phyloP scores from a whole-genome alignment of 164 flowering plant species.

The Echeveria elegans region DNA sequence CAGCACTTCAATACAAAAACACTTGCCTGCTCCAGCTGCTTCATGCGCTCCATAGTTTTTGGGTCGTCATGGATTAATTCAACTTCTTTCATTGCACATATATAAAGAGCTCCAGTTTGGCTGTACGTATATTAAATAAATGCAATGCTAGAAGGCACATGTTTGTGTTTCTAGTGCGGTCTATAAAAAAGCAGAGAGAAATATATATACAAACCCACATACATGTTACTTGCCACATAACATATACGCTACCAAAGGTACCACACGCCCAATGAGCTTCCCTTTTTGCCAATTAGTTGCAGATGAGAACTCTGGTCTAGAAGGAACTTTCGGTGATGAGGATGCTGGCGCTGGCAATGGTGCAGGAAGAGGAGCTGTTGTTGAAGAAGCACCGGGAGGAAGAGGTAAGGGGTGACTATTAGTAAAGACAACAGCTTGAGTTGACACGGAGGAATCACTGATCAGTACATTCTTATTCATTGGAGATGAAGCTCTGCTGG shows the following conservation, averaged over 20 bases:
- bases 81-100: constrained; percentile 95
- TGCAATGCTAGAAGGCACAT: not conserved
- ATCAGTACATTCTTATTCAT: constrained; percentile 29
- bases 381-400: constrained; percentile 42
- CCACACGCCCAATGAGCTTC: constrained; percentile 84
- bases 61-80: constrained; percentile 70
- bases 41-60: constrained; percentile 61
- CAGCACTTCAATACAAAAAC: no score
- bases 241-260: constrained; percentile 91
- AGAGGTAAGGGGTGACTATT: constrained; percentile 66
- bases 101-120: constrained; percentile 75
- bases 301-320: constrained; percentile 22
- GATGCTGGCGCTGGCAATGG: constrained; percentile 1
- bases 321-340: constrained; percentile 10
- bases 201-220: constrained; percentile 8
- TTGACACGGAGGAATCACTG: constrained; percentile 20
- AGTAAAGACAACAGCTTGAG: constrained; percentile 19
- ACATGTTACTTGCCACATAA: constrained; percentile 69
- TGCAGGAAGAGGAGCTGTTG: not conserved
- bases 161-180: not conserved
- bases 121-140: constrained; percentile 24
- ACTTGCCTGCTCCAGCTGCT: constrained; percentile 78
- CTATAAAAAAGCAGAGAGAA: constrained; percentile 4
- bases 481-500: constrained; percentile 40
- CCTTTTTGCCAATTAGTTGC: constrained; percentile 70